A percentile compares a stretch with the other conserved stretches of the same genome.
Conservation (phyloP, 179 eudicot genomes). For the Silene coronaria region DNA sequence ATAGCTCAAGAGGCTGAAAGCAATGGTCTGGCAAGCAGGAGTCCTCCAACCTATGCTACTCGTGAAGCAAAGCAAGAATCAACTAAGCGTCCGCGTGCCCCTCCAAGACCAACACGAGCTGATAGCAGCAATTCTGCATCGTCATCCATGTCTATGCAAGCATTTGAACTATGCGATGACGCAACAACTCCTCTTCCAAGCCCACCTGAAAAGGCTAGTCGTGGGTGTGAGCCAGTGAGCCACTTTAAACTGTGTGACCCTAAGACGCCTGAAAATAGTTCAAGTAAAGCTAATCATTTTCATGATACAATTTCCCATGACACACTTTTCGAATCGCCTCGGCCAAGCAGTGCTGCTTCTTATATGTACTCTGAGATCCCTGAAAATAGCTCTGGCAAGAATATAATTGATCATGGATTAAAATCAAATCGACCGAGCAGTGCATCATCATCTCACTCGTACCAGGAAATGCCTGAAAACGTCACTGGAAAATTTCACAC, state of each 20-base stretch:
- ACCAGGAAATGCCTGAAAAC: constrained; percentile 34
- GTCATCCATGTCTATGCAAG: constrained; percentile 65
- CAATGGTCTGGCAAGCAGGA: constrained; percentile 21
- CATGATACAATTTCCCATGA: constrained; percentile 28
- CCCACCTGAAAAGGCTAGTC: constrained; percentile 30
- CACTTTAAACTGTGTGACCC: constrained; percentile 34
- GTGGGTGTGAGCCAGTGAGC: constrained; percentile 30
- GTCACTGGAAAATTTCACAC: constrained; percentile 21
- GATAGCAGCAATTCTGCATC: constrained; percentile 67
- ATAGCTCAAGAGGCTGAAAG: constrained; percentile 33
- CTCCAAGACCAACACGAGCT: constrained; percentile 39
- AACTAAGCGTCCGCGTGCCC: constrained; percentile 20
- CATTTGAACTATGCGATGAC: constrained; percentile 71
- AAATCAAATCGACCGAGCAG: constrained; percentile 27
- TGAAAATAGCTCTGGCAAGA: constrained; percentile 19
- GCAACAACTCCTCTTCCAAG: constrained; percentile 39
- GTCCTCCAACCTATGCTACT: constrained; percentile 22
- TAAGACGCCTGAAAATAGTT: constrained; percentile 27
- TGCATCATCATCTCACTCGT: constrained; percentile 27
- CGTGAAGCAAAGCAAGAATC: constrained; percentile 34
- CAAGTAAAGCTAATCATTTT: constrained; percentile 12
- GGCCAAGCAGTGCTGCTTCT: constrained; percentile 32
- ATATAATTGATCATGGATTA: constrained; percentile 13
- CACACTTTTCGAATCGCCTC: constrained; percentile 32
- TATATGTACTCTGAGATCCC: constrained; percentile 39